These are phyloP conservation scores for Sextonia rubra DNA, from an alignment of 164 flowering plant species.

Conservation along the genomic window DNA sequence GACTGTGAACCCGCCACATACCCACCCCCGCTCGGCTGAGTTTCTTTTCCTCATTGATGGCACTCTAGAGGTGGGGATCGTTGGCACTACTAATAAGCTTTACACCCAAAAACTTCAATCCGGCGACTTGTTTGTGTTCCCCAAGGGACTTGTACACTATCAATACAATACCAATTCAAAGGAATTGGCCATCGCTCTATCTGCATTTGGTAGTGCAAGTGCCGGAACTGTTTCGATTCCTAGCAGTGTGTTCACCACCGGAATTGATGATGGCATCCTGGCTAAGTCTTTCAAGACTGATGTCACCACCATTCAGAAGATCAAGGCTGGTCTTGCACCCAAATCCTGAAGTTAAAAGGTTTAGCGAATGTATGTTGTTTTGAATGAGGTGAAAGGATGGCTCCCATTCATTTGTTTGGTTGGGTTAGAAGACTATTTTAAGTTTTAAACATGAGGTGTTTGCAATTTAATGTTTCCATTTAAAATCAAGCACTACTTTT, in stretches of 20 bases:
- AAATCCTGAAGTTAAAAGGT: not conserved
- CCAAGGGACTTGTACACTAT: constrained; percentile 19
- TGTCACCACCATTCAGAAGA: constrained; percentile 18
- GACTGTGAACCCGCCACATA: constrained; percentile 24
- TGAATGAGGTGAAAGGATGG: not conserved
- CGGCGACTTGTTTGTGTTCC: constrained; percentile 27
- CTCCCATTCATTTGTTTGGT: too few species aligned
- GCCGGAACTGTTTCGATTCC: constrained; percentile 24
- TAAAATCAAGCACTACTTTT: too few species aligned
- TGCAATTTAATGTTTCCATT: too few species aligned
- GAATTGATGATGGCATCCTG: constrained; percentile 16
- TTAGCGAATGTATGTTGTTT: not conserved
- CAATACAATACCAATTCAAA: constrained; percentile 9
- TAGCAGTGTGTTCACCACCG: constrained; percentile 13
- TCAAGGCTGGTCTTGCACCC: constrained; percentile 21
- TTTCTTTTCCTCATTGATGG: constrained; percentile 23
- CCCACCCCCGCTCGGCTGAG: constrained; percentile 36
- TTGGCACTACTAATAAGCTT: constrained; percentile 25
- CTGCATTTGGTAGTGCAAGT: constrained; percentile 19
- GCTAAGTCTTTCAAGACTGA: constrained; percentile 24
- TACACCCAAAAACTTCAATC: constrained; percentile 20
- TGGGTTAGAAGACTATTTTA: not conserved
- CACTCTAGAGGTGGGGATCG: constrained; percentile 22
- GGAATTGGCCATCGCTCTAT: constrained; percentile 13
- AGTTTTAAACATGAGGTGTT: not conserved